phyloP scores from a whole-genome alignment of 371 early-diverging fungal genomes.

The Mortierella sp. region DNA sequence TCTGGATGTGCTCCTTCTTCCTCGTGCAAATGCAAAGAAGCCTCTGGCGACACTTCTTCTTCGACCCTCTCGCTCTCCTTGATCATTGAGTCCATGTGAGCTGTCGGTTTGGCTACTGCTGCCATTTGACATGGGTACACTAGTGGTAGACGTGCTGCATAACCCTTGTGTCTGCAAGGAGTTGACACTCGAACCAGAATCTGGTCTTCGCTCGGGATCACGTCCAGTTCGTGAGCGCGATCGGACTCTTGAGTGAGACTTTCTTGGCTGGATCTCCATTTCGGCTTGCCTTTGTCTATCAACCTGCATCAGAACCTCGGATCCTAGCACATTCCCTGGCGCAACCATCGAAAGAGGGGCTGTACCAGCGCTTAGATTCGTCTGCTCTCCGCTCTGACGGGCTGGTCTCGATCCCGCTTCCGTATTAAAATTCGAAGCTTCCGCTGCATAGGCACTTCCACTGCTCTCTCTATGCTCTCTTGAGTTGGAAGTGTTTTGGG shows the following conservation, averaged over 20 bases:
- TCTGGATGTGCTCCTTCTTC: conserved; percentile 16
- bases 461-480: conserved; percentile 6
- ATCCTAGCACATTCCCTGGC: conserved; percentile 35
- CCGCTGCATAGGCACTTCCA: neutral
- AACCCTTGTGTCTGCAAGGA: too few species aligned
- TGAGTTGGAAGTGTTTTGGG: conserved; percentile 8
- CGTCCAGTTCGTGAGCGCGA: conserved; percentile 24
- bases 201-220: conserved; percentile 7
- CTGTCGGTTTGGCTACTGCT: too few species aligned
- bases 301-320: conserved; percentile 37
- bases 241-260: conserved; percentile 5
- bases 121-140: too few species aligned
- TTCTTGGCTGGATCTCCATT: neutral
- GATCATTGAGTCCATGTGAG: too few species aligned
- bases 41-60: conserved; percentile 21
- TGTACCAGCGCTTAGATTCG: conserved; percentile 9
- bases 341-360: conserved; percentile 36
- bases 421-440: neutral
- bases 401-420: too few species aligned
- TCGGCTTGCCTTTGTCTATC: conserved; percentile 24
- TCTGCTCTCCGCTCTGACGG: too few species aligned
- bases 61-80: conserved; percentile 18
- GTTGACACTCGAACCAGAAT: too few species aligned
- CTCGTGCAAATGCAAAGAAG: conserved; percentile 33
- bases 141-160: too few species aligned